Base-by-base conservation (phyloP, 164 flowering plant species). In the Piper longum region DNA sequence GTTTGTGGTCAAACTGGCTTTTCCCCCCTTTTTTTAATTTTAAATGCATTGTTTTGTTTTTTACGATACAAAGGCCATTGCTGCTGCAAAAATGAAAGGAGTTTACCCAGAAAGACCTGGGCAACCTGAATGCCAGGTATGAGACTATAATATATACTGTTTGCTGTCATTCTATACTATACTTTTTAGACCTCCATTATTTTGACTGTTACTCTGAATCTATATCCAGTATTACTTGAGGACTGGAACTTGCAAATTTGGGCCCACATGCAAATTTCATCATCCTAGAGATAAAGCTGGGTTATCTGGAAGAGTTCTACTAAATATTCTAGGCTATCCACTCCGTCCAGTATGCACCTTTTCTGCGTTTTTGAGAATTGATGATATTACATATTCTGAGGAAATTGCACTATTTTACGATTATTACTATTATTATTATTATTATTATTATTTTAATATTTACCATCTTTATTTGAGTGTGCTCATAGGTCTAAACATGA, bases 281-380 rank as follows among this genome's bases (percentile, higher is more conserved):
- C 99, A 93, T 77, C 97, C 99, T 56, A 81, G 77, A 77, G 96
- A 91, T 65, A 87, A 87, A 75, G 99, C 91, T 70, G 99, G 97
- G 63, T 76, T 85, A 75, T 88, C 86, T 61, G 95, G 95, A 78
- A 82, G 87, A 76, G 95, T 85, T 68, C 48, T 81, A 36, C 68
- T 88, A 54, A 95, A 95, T 78, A 67, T 81, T 68, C 77, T 88
- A 65, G 99, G 99, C 76, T 91, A 85, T 71, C 97, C 99, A 68
- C 86, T 95, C 69, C 95, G 99, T 42, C 86, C 89, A 86, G 99
- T 95, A 69, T 55, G 91, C 59, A 42, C 65, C 61, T 11, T 59
- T 9, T 41, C 18, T 11, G 16, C 4, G 4, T 14, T 60, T 42
- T 39, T 16, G 14, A 26, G 36, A 26, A 26, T 26, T 26, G 2